Percentiles rank a stretch among this genome's conserved stretches.
Evolutionary conservation across 345 rosid species (phyloP).

Genomic region (Raphanus raphanistrum): DNA sequence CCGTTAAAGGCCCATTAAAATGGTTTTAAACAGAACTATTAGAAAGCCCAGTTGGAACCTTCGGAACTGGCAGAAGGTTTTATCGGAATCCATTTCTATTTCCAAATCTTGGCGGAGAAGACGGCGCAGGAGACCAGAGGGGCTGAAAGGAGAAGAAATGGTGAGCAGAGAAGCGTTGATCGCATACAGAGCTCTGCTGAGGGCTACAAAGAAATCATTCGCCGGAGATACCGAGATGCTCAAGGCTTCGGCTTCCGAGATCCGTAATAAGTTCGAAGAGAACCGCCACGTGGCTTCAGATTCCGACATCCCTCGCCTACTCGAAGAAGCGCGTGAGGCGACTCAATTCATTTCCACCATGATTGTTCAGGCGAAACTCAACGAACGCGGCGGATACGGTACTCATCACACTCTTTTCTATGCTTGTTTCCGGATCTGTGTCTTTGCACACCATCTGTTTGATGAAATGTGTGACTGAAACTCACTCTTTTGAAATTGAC

Average conservation of each 20-base stretch:
- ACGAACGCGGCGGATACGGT: conserved; percentile 88
- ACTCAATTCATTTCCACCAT: conserved; percentile 73
- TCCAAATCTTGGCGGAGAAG: not conserved
- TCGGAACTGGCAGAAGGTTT: not conserved
- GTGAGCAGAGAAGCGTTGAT: conserved; percentile 54
- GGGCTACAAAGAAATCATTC: conserved; percentile 75
- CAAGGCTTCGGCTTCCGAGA: conserved; percentile 64
- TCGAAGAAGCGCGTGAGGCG: conserved; percentile 88
- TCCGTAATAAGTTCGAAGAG: conserved; percentile 79
- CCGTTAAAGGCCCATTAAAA: not conserved
- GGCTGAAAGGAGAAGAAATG: conserved; percentile 34
- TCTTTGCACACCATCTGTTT: conserved; percentile 39
- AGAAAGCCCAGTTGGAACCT: not conserved
- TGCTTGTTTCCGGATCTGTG: not conserved
- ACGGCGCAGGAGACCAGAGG: conserved; percentile 1
- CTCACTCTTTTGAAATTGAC: not conserved
- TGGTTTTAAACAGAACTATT: not conserved
- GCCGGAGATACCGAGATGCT: conserved; percentile 75
- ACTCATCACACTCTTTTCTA: not conserved
- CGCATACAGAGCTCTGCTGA: conserved; percentile 69
- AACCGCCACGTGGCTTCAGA: conserved; percentile 66
- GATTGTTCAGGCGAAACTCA: conserved; percentile 94
- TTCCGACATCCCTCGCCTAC: conserved; percentile 63
- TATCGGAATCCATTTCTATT: not conserved
- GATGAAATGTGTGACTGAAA: conserved; percentile 36